Evolutionary conservation across 1,284 basidiomycete species (phyloP).

Genomic region (Leccinum pachyderme): DNA sequence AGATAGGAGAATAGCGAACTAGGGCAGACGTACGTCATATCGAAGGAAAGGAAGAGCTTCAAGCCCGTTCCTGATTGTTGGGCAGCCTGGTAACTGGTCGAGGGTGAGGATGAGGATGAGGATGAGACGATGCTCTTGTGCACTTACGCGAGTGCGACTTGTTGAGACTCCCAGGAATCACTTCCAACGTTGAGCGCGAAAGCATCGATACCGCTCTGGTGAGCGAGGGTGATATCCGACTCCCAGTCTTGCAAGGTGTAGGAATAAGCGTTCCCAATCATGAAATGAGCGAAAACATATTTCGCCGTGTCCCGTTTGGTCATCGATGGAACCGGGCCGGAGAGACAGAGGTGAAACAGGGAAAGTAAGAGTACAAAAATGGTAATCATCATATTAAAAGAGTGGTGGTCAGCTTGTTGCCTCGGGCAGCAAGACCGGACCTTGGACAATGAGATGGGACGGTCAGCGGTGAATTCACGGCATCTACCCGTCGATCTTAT

Average conservation of each 20-base stretch:
- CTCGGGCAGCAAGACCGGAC: conserved; percentile 12
- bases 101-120: conserved; percentile 5
- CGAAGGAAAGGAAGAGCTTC: conserved; percentile 78
- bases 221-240: conserved; percentile 56
- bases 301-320: conserved; percentile 36
- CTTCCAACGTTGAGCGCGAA: conserved; percentile 67
- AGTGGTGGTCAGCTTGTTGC: conserved; percentile 13
- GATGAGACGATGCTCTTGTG: not conserved
- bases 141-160: conserved; percentile 66
- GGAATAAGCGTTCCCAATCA: conserved; percentile 67
- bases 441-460: not conserved
- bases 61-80: conserved; percentile 54
- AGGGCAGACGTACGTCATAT: conserved; percentile 60
- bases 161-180: conserved; percentile 64
- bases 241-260: conserved; percentile 60
- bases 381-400: conserved; percentile 20
- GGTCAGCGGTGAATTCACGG: not conserved
- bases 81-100: conserved; percentile 50
- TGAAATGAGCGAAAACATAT: conserved; percentile 63
- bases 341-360: conserved; percentile 6
- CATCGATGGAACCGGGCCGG: conserved; percentile 18
- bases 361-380: conserved; percentile 14
- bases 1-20: not conserved
- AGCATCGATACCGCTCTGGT: conserved; percentile 59
- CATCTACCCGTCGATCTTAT: not conserved